Conservation (phyloP, 1,284 basidiomycete genomes). For the Hypsizygus ulmarius region DNA sequence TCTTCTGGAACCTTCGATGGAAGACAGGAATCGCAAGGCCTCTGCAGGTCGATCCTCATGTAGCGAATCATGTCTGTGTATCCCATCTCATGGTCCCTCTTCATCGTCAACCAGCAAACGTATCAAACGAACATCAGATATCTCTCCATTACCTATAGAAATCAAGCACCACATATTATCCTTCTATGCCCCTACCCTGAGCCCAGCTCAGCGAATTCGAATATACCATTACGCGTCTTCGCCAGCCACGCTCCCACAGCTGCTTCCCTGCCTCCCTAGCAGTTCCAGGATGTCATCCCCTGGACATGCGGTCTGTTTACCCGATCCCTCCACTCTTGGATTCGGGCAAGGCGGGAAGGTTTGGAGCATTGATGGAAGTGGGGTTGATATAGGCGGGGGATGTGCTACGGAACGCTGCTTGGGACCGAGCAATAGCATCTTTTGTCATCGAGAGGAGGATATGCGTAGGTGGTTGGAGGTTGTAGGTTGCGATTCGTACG, state of each 20-base stretch:
- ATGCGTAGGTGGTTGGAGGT: conserved; percentile 41
- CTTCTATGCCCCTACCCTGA: conserved; percentile 56
- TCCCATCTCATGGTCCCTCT: background rate
- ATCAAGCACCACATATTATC: conserved; percentile 58
- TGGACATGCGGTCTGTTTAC: conserved; percentile 11
- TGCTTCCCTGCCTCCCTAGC: conserved; percentile 26
- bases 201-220: conserved; percentile 51
- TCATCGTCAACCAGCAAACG: background rate
- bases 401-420: conserved; percentile 17
- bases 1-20: conserved; percentile 34
- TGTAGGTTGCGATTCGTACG: conserved; percentile 47
- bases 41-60: conserved; percentile 13
- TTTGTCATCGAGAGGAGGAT: conserved; percentile 42
- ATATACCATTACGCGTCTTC: conserved; percentile 57
- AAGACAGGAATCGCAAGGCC: conserved; percentile 5
- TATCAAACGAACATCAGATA: conserved; percentile 7
- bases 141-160: conserved; percentile 51
- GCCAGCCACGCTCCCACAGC: conserved; percentile 50
- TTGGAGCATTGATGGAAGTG: conserved; percentile 11
- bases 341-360: conserved; percentile 12
- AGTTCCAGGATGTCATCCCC: background rate
- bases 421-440: conserved; percentile 29
- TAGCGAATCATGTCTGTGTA: conserved; percentile 15
- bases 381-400: conserved; percentile 10
- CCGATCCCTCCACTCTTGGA: conserved; percentile 14